Conservation (phyloP, 2,329 filamentous ascomycete genomes). For the Colletotrichum falcatum region DNA sequence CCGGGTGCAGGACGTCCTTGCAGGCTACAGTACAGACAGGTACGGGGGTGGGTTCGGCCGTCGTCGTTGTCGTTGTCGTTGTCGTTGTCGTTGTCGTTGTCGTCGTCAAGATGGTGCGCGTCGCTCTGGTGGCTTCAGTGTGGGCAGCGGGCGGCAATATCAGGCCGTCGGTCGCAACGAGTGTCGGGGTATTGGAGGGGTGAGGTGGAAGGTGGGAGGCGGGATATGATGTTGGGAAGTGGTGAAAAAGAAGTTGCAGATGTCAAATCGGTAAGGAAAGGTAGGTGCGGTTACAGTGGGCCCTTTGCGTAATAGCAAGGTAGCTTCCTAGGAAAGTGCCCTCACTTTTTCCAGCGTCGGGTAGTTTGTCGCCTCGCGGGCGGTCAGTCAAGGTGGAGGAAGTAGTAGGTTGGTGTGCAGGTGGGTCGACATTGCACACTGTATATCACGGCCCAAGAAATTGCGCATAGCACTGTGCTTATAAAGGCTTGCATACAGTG, state of each 20-base stretch:
- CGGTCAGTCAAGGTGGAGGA: constrained; percentile 15
- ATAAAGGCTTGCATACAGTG: background rate
- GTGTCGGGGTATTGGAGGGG: constrained; percentile 22
- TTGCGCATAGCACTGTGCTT: background rate
- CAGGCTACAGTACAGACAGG: constrained; percentile 46
- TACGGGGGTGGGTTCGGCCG: constrained; percentile 41
- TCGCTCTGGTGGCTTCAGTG: constrained; percentile 14
- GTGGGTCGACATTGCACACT: background rate
- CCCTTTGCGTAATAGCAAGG: constrained; percentile 42
- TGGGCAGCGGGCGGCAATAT: constrained; percentile 18
- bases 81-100: too few species aligned
- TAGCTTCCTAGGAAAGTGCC: constrained; percentile 25
- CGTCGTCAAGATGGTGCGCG: constrained; percentile 7
- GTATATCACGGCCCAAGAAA: rapidly evolving
- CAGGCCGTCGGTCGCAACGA: constrained; percentile 34
- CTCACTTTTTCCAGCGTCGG: constrained; percentile 13
- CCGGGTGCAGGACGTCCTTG: constrained; percentile 57
- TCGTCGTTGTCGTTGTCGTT: background rate
- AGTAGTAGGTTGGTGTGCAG: constrained; percentile 9
- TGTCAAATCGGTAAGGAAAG: constrained; percentile 40
- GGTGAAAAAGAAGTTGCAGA: constrained; percentile 42
- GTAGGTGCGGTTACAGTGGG: constrained; percentile 42
- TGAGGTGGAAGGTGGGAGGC: constrained; percentile 18
- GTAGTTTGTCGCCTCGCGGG: constrained; percentile 14
- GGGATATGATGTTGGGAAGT: constrained; percentile 38